Conservation (phyloP, 495 filamentous ascomycete genomes). For the Podospora pseudocomata region DNA sequence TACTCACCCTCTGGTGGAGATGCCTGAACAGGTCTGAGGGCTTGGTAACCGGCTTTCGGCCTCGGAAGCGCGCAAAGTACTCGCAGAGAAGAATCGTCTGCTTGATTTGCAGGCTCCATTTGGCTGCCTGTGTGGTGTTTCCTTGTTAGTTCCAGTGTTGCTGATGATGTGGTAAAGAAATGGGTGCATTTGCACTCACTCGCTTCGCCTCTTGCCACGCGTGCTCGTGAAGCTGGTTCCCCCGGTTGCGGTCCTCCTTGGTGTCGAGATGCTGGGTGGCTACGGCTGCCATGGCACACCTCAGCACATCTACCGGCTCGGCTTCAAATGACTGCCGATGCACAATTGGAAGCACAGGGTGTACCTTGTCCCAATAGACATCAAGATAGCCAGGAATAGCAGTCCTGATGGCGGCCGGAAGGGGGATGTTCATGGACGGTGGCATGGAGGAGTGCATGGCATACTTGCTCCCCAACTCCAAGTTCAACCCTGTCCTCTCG, state of each 20-base stretch:
- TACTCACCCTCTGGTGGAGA: conserved; percentile 52
- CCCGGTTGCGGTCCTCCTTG: conserved; percentile 44
- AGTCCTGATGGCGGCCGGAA: conserved; percentile 32
- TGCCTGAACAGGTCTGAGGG: conserved; percentile 48
- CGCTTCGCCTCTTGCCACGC: conserved; percentile 44
- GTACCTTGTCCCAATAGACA: conserved; percentile 44
- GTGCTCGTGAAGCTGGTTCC: conserved; percentile 44
- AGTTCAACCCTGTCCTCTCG: conserved; percentile 28
- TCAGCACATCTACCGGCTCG: conserved; percentile 38
- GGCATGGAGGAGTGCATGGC: conserved; percentile 15
- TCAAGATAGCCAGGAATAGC: conserved; percentile 42
- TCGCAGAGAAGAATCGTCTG: conserved; percentile 55
- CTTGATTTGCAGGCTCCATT: conserved; percentile 50
- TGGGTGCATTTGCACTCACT: conserved; percentile 22
- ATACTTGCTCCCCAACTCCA: conserved; percentile 25
- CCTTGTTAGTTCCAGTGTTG: conserved; percentile 1
- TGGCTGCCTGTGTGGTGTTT: conserved; percentile 30
- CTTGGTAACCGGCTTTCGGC: conserved; percentile 41
- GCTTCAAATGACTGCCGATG: conserved; percentile 41
- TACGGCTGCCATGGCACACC: conserved; percentile 49
- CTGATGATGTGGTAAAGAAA: neutral
- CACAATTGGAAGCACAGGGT: conserved; percentile 42
- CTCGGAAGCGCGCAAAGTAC: conserved; percentile 51
- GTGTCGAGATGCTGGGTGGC: conserved; percentile 44
- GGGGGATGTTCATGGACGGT: conserved; percentile 31